Base-by-base conservation (phyloP, 164 flowering plant genomes). In the Vitis rupestris region DNA sequence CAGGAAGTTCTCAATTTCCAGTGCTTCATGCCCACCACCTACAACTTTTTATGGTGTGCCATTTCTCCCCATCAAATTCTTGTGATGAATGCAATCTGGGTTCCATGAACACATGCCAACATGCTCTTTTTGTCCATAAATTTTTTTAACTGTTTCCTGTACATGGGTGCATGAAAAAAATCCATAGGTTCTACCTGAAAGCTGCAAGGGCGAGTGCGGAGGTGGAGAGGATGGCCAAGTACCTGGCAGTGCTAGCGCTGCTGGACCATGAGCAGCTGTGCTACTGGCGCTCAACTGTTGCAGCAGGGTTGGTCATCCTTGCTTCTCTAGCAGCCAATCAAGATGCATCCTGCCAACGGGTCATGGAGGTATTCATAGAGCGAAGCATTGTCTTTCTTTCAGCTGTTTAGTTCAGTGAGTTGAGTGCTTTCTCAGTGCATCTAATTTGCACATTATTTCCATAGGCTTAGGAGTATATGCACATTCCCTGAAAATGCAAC, bases 241-340 rank as follows among this genome's bases (percentile, higher is more conserved):
- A 83, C 68, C 72, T 95, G 19, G 97, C 97, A 16, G 74, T 80
- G 70, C 78, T 86, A 12, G 80, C 91, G 6, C 78, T 93, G 63
- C 76, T 87, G 58, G 88, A 89, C 69, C 86, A 86, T 57, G 84
- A 82, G 72, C 88, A 79, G 53, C 84, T 90, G 13, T 58, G 75
- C 69, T 89, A 64, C 74, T 88, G 97, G 97, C 98, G 97, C 14
- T 91, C 99, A 66, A 90, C 89, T 15, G 84, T 95, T 6, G 98
- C 97, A 71, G 99, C 99, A 64, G 88, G 84, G 1, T 64, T 95
- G 19, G 97, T 93, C 66, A 85, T 86, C 54, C 87, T 93, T 23
- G 90, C 93, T 68, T 83, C 84, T 70, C 59, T 83, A 5, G 86
- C 89, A 53, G 68, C 77, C 69, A 71, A 86, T 60, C 79, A 76